Evolutionary conservation across 306 rosid genomes (phyloP), one percentile per base, ranked within the genome.

Genomic region (Erythrophleum fordii): DNA sequence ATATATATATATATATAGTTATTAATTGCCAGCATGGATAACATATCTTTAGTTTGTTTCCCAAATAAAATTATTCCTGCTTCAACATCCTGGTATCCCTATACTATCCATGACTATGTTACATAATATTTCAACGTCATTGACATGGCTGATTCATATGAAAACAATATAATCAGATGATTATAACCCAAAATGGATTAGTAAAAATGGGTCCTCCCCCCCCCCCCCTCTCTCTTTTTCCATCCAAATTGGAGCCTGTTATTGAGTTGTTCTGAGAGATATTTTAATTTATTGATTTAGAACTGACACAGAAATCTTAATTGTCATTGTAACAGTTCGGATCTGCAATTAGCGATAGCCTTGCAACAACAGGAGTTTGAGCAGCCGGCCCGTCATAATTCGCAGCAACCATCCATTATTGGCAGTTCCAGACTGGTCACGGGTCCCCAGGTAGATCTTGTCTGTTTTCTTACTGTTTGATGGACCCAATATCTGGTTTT

Each of bases 341-440:
- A 96, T 87, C 88, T 96, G 82, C 97, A 92, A 88, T 77, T 96
- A 83, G 99, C 99, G 68, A 90, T 93, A 77, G 95, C 97, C 67
- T 91, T 96, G 85, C 99, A 96, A 86, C 99, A 96, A 79, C 97
- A 93, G 81, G 99, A 96, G 89, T 93, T 93, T 76, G 99, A 92
- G 64, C 98, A 96, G 78, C 97, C 85, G 68, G 90, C 85, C 65
- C 97, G 87, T 31, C 93, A 86, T 22, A 92, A 75, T 82, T 46
- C 77, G 14, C 97, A 87, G 86, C 96, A 86, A 72, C 79, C 92
- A 80, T 77, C 97, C 41, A 14, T 39, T 69, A 72, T 61, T 72
- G 84, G 87, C 58, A 84, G 83, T 82, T 89, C 97, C 81, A 91
- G 97, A 82, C 86, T 92, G 88, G 86, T 91, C 68, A 89, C 92